Evolutionary conservation across 2,329 filamentous ascomycete genomes (phyloP).

Genomic region (Arthrobotrys iridis): DNA sequence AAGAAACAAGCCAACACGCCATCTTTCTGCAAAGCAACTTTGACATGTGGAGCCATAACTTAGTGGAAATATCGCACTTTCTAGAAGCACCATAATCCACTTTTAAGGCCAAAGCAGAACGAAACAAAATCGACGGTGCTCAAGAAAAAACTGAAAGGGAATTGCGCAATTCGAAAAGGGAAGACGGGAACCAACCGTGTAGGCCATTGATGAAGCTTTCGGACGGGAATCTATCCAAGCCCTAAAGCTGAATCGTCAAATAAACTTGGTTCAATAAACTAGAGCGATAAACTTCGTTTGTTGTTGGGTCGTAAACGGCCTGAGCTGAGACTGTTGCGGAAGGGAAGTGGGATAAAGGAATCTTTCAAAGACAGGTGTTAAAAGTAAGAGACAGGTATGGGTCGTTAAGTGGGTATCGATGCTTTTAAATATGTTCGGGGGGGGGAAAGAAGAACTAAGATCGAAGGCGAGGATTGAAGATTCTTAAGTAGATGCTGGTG

Average conservation of each 20-base stretch:
- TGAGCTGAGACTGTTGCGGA: constrained; percentile 48
- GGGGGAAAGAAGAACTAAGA: constrained; percentile 28
- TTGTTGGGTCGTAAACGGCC: constrained; percentile 40
- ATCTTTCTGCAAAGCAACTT: constrained; percentile 32
- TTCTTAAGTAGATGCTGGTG: constrained; percentile 45
- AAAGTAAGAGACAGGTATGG: constrained; percentile 15
- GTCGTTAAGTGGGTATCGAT: constrained; percentile 46
- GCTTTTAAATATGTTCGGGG: constrained; percentile 37
- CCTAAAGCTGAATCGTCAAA: constrained; percentile 51
- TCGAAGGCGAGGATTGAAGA: constrained; percentile 42
- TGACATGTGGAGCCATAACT: constrained; percentile 43
- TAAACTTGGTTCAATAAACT: constrained; percentile 35
- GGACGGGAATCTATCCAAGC: constrained; percentile 50
- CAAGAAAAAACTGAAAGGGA: constrained; percentile 21
- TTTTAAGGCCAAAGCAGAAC: constrained; percentile 43
- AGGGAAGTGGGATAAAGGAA: constrained; percentile 9
- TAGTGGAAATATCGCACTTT: constrained; percentile 31
- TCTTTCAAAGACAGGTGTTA: constrained; percentile 30
- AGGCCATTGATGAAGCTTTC: constrained; percentile 53
- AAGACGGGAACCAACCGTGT: constrained; percentile 50
- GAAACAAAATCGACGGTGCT: constrained; percentile 12
- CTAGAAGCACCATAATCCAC: constrained; percentile 38
- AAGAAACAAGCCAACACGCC: constrained; percentile 33
- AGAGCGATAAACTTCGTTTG: constrained; percentile 8
- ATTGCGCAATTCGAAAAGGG: constrained; percentile 47